Conservation (phyloP, 1,284 basidiomycete genomes). For the Rhodofomes roseus region DNA sequence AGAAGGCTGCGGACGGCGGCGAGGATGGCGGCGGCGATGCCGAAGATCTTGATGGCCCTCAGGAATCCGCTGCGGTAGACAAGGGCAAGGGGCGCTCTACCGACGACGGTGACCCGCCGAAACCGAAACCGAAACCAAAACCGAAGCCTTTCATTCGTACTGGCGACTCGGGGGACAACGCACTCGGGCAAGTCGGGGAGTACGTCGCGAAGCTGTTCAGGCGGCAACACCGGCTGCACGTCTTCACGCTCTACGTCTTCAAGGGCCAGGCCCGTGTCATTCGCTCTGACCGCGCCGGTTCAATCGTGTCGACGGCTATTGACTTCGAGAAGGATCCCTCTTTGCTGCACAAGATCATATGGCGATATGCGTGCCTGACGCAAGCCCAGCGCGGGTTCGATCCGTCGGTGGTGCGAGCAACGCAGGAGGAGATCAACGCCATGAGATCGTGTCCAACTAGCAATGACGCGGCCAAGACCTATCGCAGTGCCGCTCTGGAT, state of each 20-base stretch:
- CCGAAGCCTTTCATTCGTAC: too few relatives aligned
- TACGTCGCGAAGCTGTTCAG: neutral
- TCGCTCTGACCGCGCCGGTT: conserved; percentile 16
- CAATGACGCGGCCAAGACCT: neutral
- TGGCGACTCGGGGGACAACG: neutral
- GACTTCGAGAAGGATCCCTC: conserved; percentile 8
- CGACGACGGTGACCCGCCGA: neutral
- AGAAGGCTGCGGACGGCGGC: too few relatives aligned
- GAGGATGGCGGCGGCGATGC: too few relatives aligned
- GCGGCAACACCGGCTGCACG: conserved; percentile 10
- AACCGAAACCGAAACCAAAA: too few relatives aligned
- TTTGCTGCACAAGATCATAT: conserved; percentile 11
- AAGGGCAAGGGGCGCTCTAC: neutral
- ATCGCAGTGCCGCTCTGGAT: neutral
- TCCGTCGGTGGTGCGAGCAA: conserved; percentile 1
- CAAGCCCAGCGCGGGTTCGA: conserved; percentile 12
- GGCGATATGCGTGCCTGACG: conserved; percentile 10
- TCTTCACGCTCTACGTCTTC: conserved; percentile 14
- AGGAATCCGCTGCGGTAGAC: too few relatives aligned
- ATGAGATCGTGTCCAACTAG: neutral
- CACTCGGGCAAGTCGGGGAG: neutral
- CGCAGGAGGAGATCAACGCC: neutral
- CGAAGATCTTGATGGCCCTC: neutral
- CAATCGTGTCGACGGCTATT: conserved; percentile 11
- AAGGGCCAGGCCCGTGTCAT: conserved; percentile 11